phyloP scores from a whole-genome alignment of 495 filamentous ascomycete genomes.

The Pseudomonodictys pantanalensis region DNA sequence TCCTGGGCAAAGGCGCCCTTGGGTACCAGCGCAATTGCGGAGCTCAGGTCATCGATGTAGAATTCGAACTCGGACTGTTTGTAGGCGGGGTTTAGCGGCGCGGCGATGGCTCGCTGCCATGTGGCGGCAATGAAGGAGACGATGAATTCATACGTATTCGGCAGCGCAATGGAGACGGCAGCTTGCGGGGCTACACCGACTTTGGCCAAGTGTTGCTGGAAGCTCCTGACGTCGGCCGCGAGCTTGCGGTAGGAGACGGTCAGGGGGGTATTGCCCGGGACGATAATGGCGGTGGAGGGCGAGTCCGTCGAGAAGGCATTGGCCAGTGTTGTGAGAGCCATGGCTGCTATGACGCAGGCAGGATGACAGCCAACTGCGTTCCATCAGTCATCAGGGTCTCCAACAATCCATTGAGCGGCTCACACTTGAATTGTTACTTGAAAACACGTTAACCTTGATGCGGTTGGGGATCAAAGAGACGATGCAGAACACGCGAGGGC shows the following conservation, averaged over 20 bases:
- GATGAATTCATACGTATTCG: conserved; percentile 80
- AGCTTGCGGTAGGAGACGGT: conserved; percentile 64
- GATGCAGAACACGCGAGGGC: neutral
- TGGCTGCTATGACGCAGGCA: conserved; percentile 1
- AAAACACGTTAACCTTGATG: too few relatives aligned
- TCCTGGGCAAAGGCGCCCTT: conserved; percentile 59
- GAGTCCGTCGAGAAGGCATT: conserved; percentile 47
- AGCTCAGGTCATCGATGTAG: conserved; percentile 80
- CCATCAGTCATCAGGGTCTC: neutral
- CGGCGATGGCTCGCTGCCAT: conserved; percentile 75
- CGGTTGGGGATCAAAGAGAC: too few relatives aligned
- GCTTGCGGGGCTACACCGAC: conserved; percentile 62
- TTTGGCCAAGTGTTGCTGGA: conserved; percentile 69
- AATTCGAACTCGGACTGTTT: conserved; percentile 83
- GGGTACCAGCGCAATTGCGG: conserved; percentile 69
- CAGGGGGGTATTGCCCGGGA: conserved; percentile 61
- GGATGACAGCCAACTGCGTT: neutral
- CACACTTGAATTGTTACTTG: too few relatives aligned
- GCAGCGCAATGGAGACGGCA: conserved; percentile 71
- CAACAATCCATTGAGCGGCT: too few relatives aligned
- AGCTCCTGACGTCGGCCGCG: conserved; percentile 55
- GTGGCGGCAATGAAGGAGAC: conserved; percentile 74
- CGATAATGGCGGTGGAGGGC: conserved; percentile 58
- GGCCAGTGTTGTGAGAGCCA: conserved; percentile 47
- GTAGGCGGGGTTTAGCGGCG: conserved; percentile 78